Percentiles rank a stretch among this genome's conserved stretches.
Conservation (phyloP, 2,329 filamentous ascomycete species). For the Cladosporium sp. region DNA sequence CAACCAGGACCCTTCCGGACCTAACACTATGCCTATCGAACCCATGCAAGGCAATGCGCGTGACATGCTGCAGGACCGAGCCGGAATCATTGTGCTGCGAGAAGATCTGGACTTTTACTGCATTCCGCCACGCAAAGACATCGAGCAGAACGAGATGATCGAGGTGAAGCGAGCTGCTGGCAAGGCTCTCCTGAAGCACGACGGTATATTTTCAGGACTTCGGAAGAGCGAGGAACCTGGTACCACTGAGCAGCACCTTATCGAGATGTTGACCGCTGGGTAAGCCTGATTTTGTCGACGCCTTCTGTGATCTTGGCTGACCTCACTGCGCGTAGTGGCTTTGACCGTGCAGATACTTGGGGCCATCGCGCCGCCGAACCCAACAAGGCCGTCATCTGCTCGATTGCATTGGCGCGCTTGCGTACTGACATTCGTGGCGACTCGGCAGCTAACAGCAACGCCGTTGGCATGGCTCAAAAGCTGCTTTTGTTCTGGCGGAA, state of each 20-base stretch:
- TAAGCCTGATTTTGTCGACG: slow-evolving; percentile 42
- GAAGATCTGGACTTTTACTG: slow-evolving; percentile 98
- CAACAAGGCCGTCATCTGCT: slow-evolving; percentile 97
- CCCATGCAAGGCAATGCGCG: slow-evolving; percentile 56
- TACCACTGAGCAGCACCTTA: slow-evolving; percentile 94
- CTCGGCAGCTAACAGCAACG: slow-evolving; percentile 64
- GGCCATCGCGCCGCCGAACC: slow-evolving; percentile 95
- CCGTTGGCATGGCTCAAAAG: slow-evolving; percentile 97
- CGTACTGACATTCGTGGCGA: slow-evolving; percentile 71
- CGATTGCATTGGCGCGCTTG: slow-evolving; percentile 83
- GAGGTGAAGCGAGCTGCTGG: slow-evolving; percentile 91
- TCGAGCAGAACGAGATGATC: slow-evolving; percentile 85
- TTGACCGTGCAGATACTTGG: slow-evolving; percentile 93
- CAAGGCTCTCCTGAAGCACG: slow-evolving; percentile 75
- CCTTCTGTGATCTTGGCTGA: neutral
- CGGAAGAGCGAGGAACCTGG: slow-evolving; percentile 93
- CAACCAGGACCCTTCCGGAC: slow-evolving; percentile 45
- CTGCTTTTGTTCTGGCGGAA: slow-evolving; percentile 97
- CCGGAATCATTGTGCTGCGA: slow-evolving; percentile 91
- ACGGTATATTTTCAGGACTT: slow-evolving; percentile 92
- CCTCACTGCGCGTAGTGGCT: slow-evolving; percentile 57
- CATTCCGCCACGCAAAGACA: slow-evolving; percentile 79
- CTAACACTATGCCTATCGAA: slow-evolving; percentile 62
- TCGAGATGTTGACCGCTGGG: slow-evolving; percentile 99
- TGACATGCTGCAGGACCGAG: slow-evolving; percentile 77